phyloP scores from a whole-genome alignment of 345 rosid species.

The Geranium rotundifolium region DNA sequence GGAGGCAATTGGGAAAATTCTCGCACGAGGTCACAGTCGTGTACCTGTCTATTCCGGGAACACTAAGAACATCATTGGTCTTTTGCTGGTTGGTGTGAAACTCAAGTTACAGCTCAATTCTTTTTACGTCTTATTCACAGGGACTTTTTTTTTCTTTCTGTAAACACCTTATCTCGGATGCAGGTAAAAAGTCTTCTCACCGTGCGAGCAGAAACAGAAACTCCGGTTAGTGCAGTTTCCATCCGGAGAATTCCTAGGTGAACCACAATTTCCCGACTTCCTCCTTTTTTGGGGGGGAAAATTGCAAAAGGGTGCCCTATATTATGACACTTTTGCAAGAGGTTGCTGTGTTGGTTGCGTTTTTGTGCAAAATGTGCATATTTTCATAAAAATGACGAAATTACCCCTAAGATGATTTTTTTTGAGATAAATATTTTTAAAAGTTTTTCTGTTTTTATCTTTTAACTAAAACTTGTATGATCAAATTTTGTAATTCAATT shows the following conservation, averaged over 20 bases:
- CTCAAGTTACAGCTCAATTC: background rate
- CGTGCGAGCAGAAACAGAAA: conserved; percentile 91
- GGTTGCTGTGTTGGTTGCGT: no score
- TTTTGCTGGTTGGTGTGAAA: conserved; percentile 58
- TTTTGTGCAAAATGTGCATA: no score
- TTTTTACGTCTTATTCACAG: background rate
- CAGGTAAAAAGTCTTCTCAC: conserved; percentile 95
- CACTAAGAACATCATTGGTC: conserved; percentile 80
- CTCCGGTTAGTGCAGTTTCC: conserved; percentile 78
- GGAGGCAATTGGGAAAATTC: conserved; percentile 89
- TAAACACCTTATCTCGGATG: background rate
- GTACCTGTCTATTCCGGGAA: conserved; percentile 87
- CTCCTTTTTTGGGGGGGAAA: no score
- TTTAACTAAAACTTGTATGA: no score
- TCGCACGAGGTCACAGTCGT: conserved; percentile 92
- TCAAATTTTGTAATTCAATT: no score
- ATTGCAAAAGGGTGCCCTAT: no score
- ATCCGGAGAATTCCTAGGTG: conserved; percentile 93
- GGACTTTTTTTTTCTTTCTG: background rate
- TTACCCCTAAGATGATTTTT: no score
- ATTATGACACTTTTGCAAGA: no score
- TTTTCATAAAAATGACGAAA: no score
- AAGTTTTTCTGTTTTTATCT: no score
- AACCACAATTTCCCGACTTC: background rate
- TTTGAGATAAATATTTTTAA: no score